These are phyloP conservation scores for Aspergillus taichungensis DNA, from an alignment of 495 filamentous ascomycete genomes.

Conservation along the genomic window DNA sequence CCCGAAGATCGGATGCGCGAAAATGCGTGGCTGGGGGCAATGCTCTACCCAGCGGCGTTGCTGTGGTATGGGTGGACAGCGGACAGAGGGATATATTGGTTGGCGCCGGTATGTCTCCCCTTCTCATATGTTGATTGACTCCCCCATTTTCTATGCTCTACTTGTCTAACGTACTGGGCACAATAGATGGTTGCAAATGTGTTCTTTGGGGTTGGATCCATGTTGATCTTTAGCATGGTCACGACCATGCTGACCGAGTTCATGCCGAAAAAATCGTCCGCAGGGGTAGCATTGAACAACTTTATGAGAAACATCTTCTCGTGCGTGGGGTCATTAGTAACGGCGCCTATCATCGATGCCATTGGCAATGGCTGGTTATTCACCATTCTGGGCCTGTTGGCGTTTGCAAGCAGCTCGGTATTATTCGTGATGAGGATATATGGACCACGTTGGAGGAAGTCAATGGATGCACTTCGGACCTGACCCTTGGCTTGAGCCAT, in stretches of 20 bases:
- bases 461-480: conserved; percentile 49
- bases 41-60: conserved; percentile 61
- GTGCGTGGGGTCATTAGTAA: conserved; percentile 65
- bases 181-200: conserved; percentile 66
- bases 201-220: conserved; percentile 78
- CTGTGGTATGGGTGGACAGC: conserved; percentile 64
- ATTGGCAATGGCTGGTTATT: conserved; percentile 89
- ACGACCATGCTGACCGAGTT: conserved; percentile 89
- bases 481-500: neutral
- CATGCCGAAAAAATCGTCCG: conserved; percentile 64
- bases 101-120: conserved; percentile 48
- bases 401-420: conserved; percentile 43
- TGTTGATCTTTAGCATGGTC: conserved; percentile 75
- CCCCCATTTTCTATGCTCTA: neutral
- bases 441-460: conserved; percentile 57
- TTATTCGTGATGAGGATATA: conserved; percentile 60
- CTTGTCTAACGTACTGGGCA: conserved; percentile 3
- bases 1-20: conserved; percentile 88
- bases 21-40: conserved; percentile 76
- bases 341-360: conserved; percentile 65
- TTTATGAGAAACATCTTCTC: conserved; percentile 83
- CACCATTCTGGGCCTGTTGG: conserved; percentile 64
- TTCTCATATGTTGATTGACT: neutral
- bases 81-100: conserved; percentile 48
- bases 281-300: conserved; percentile 68